Evolutionary conservation across 805 yeast genomes (phyloP).

Genomic region (Barnettozyma populi): DNA sequence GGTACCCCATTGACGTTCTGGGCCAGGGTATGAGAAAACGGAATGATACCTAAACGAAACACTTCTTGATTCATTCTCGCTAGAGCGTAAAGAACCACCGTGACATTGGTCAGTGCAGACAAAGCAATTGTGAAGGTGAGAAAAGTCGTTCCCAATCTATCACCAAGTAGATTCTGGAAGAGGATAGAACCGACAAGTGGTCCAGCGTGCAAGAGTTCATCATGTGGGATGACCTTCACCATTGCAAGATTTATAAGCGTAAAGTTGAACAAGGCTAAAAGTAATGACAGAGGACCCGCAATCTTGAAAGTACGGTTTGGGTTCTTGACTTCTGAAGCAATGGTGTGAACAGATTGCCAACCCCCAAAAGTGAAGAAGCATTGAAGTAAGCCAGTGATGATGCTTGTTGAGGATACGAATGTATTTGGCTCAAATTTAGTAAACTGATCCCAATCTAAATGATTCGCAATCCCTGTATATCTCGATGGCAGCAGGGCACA

Average conservation of each 20-base stretch:
- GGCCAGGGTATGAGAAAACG: conserved; percentile 46
- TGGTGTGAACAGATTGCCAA: conserved; percentile 58
- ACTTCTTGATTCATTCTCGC: conserved; percentile 62
- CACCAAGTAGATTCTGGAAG: conserved; percentile 52
- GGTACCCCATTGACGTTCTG: conserved; percentile 57
- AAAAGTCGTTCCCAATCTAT: conserved; percentile 45
- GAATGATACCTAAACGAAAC: conserved; percentile 58
- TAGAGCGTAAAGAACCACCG: conserved; percentile 53
- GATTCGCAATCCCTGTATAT: conserved; percentile 41
- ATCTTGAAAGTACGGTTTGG: conserved; percentile 52
- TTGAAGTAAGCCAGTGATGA: conserved; percentile 51
- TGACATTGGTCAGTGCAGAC: conserved; percentile 58
- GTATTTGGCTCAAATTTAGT: conserved; percentile 25
- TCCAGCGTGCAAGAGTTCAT: conserved; percentile 49
- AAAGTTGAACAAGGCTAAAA: conserved; percentile 43
- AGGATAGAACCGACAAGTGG: conserved; percentile 55
- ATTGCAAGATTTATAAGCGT: conserved; percentile 51
- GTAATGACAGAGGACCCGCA: conserved; percentile 54
- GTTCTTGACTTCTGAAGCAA: conserved; percentile 54
- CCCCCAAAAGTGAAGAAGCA: conserved; percentile 59
- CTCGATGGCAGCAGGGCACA: conserved; percentile 41
- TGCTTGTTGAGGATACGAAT: conserved; percentile 35
- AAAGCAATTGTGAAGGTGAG: conserved; percentile 53
- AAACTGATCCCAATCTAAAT: conserved; percentile 24
- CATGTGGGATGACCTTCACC: conserved; percentile 45